Conservation (phyloP, 306 rosid genomes). For the Quercus mongolica region DNA sequence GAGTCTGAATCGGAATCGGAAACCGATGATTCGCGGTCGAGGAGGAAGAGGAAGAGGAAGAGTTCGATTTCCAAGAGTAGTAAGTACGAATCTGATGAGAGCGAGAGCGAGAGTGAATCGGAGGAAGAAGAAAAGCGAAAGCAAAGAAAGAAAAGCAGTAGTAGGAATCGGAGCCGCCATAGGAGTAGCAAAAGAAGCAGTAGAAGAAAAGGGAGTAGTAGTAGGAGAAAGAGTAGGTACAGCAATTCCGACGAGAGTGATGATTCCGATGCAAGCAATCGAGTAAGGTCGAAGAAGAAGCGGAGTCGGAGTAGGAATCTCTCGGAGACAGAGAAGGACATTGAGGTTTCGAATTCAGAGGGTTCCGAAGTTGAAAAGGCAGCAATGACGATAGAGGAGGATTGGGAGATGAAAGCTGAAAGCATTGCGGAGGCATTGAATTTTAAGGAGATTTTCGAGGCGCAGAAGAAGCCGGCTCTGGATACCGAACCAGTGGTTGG, state of each 20-base stretch:
- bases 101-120: slow-evolving; percentile 23
- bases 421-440: slow-evolving; percentile 51
- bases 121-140: slow-evolving; percentile 44
- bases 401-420: slow-evolving; percentile 27
- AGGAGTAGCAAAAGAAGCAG: slow-evolving; percentile 23
- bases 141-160: slow-evolving; percentile 36
- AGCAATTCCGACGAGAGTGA: slow-evolving; percentile 53
- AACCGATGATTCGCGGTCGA: slow-evolving; percentile 35
- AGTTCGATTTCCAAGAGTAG: slow-evolving; percentile 27
- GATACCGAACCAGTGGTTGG: slow-evolving; percentile 78
- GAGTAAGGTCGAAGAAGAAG: slow-evolving; percentile 32
- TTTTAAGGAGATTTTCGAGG: slow-evolving; percentile 68
- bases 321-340: slow-evolving; percentile 6
- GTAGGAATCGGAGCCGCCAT: slow-evolving; percentile 27
- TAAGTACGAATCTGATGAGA: slow-evolving; percentile 15
- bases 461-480: slow-evolving; percentile 67
- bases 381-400: slow-evolving; percentile 31
- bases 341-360: slow-evolving; percentile 36
- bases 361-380: slow-evolving; percentile 43
- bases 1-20: slow-evolving; percentile 35
- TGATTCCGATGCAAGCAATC: slow-evolving; percentile 35
- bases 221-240: slow-evolving; percentile 32
- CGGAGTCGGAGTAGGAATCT: slow-evolving; percentile 2
- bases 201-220: slow-evolving; percentile 29
- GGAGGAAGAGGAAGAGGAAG: slow-evolving; percentile 23